Percentiles rank a stretch among this genome's conserved stretches.
Conservation (phyloP, 2,329 filamentous ascomycete species). For the Cladosporium sp. region DNA sequence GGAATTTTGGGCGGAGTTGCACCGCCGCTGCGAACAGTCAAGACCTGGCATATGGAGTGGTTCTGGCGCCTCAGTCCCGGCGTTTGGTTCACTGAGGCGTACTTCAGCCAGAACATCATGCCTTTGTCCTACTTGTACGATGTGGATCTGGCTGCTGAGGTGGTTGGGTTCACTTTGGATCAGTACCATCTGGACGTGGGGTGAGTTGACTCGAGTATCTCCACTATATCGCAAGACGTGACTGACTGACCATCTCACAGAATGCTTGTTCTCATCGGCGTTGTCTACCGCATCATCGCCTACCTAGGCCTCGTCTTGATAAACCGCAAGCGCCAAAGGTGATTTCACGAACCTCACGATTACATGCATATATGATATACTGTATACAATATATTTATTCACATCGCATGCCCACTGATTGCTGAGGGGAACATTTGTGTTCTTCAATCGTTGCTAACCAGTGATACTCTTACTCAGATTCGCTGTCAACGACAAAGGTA, state of each 20-base stretch:
- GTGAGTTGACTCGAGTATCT: conserved; percentile 22
- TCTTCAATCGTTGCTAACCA: not conserved
- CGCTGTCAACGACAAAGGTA: not conserved
- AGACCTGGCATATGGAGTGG: conserved; percentile 56
- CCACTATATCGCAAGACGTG: too few relatives aligned
- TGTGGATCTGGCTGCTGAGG: conserved; percentile 48
- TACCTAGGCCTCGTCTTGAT: conserved; percentile 31
- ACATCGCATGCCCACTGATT: not conserved
- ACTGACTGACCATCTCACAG: conserved; percentile 19
- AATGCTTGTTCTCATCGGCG: conserved; percentile 33
- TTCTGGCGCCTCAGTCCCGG: conserved; percentile 58
- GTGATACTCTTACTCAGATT: not conserved
- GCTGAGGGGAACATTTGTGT: not conserved
- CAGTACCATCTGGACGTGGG: conserved; percentile 48
- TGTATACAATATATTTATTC: not conserved
- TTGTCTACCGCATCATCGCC: conserved; percentile 33
- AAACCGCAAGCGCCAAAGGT: conserved; percentile 32
- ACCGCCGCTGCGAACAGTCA: conserved; percentile 53
- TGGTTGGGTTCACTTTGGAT: conserved; percentile 51
- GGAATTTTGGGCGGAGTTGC: conserved; percentile 58
- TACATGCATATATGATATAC: not conserved
- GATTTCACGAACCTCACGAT: not conserved
- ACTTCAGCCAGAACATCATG: conserved; percentile 55
- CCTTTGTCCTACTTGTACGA: conserved; percentile 56
- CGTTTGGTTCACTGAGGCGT: conserved; percentile 59